Evolutionary conservation across 1,139 yeast species (phyloP).

Genomic region (Suhomyces chickasaworum): DNA sequence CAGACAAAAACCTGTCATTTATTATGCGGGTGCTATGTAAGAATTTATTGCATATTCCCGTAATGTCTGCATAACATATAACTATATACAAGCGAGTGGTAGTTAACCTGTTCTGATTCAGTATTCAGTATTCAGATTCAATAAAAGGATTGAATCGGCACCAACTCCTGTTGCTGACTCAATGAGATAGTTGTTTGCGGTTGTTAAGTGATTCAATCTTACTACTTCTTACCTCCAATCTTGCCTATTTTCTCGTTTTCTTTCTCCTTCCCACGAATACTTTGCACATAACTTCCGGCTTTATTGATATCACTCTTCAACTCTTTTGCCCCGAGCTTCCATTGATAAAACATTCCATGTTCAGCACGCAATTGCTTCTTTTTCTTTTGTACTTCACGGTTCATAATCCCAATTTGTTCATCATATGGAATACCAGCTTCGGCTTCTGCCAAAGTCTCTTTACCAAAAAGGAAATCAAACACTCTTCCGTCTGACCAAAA

Average conservation of each 20-base stretch:
- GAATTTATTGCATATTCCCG: not conserved
- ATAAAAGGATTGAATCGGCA: no score
- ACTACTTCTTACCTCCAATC: constrained; percentile 11
- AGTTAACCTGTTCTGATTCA: not conserved
- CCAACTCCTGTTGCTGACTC: no score
- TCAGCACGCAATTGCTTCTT: constrained; percentile 39
- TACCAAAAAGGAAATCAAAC: constrained; percentile 76
- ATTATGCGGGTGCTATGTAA: not conserved
- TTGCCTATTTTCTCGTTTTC: constrained; percentile 8
- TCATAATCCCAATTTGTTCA: constrained; percentile 47
- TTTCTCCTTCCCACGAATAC: constrained; percentile 8
- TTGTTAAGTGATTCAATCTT: no score
- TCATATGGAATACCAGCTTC: constrained; percentile 77
- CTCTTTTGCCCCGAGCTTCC: constrained; percentile 42
- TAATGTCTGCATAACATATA: not conserved
- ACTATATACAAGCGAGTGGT: not conserved
- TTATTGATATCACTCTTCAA: constrained; percentile 31
- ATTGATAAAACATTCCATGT: constrained; percentile 45
- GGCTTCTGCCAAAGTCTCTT: constrained; percentile 72
- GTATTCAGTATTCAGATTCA: not conserved
- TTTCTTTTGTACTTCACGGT: constrained; percentile 42
- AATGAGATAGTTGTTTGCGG: no score
- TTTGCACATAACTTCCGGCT: constrained; percentile 24
- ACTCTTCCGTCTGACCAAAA: constrained; percentile 93
- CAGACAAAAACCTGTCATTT: not conserved